These are phyloP conservation scores for Excoecaria agallocha DNA, from an alignment of 345 rosid species.

Conservation along the genomic window DNA sequence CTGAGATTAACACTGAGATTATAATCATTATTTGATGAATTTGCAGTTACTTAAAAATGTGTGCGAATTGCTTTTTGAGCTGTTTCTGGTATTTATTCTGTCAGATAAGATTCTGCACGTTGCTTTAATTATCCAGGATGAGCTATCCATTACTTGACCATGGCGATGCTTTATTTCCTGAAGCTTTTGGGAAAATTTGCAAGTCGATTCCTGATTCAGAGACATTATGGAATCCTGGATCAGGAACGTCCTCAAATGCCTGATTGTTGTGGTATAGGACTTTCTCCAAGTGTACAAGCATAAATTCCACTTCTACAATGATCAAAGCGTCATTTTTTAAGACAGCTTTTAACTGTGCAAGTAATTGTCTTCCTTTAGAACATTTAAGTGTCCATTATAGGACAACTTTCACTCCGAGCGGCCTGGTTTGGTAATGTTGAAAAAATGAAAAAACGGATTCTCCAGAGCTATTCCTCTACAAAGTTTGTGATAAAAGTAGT, in stretches of 20 bases:
- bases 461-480: not conserved
- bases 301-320: conserved; percentile 4
- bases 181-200: not conserved
- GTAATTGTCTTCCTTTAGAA: not conserved
- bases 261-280: not conserved
- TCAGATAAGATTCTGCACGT: not conserved
- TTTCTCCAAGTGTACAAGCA: not conserved
- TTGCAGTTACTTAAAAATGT: not conserved
- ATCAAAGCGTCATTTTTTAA: not conserved
- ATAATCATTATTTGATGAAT: conserved; percentile 4
- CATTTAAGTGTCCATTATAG: not conserved
- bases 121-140: not conserved
- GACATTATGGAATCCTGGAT: no score
- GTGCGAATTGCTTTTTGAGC: not conserved
- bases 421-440: not conserved
- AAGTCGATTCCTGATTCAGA: not conserved
- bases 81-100: not conserved
- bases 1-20: not conserved
- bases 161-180: not conserved
- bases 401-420: not conserved
- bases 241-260: not conserved
- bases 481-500: not conserved
- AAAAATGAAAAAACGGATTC: not conserved
- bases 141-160: not conserved
- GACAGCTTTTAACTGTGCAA: not conserved